Percentiles rank a stretch among this genome's conserved stretches.
Evolutionary conservation across 176 grass and related monocot species (phyloP).

Genomic region (Ampelocalamus luodianensis): DNA sequence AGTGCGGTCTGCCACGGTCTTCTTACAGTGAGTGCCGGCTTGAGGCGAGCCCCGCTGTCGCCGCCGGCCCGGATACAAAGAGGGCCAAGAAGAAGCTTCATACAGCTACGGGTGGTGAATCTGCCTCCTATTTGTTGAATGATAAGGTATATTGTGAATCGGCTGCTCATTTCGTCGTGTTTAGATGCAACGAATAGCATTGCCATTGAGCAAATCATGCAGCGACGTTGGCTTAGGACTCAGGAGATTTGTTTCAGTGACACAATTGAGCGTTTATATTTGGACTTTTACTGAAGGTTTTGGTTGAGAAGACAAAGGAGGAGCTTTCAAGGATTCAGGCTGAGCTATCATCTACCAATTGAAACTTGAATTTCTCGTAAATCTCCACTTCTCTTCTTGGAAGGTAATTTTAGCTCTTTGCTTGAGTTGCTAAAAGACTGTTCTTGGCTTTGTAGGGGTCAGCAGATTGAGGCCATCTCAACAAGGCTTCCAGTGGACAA

Average conservation of each 20-base stretch:
- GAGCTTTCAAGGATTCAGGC: constrained; percentile 90
- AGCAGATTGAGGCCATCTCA: constrained; percentile 82
- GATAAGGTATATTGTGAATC: constrained; percentile 57
- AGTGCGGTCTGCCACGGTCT: constrained; percentile 28
- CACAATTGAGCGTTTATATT: neutral
- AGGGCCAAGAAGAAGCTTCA: constrained; percentile 62
- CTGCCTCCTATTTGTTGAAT: constrained; percentile 54
- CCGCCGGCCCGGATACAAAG: constrained; percentile 55
- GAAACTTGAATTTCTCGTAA: constrained; percentile 78
- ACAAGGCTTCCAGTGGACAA: constrained; percentile 80
- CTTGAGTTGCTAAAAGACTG: neutral
- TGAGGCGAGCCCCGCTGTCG: constrained; percentile 52
- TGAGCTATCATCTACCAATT: constrained; percentile 67
- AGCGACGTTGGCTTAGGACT: too few species aligned
- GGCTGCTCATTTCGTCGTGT: neutral
- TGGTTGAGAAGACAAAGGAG: constrained; percentile 82
- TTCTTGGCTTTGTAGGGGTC: constrained; percentile 47
- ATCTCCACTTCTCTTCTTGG: neutral
- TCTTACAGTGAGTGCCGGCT: constrained; percentile 61
- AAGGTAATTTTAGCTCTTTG: neutral
- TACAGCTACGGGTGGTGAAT: constrained; percentile 16
- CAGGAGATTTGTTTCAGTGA: neutral
- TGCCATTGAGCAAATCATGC: too few species aligned
- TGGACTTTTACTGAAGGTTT: constrained; percentile 54
- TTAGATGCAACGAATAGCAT: neutral